Evolutionary conservation across 345 rosid genomes (phyloP), one percentile per base, ranked within the genome.

Genomic region (Cardamine resedifolia): DNA sequence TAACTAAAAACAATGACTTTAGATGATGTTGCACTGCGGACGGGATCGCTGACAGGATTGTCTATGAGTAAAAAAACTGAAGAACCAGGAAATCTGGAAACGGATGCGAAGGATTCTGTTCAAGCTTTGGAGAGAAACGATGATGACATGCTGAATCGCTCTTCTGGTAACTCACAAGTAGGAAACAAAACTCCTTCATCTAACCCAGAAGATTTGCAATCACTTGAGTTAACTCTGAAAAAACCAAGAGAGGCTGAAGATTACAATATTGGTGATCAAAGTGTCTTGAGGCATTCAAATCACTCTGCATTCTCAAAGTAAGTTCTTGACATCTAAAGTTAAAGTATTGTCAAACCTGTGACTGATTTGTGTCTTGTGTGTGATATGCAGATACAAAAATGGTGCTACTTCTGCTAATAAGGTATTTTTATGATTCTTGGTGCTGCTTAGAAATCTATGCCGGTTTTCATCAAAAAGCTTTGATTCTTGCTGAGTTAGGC

Each of bases 221-320:
- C 86, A 20, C 76, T 75, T 41, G 85, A 86, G 72, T 82, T 70
- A 53, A 82, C 78, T 66, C 68, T 83, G 51, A 83, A 71, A 74
- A 78, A 84, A 76, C 56, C 64, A 28, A 77, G 74, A 71, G 84
- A 85, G 39, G 80, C 21, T 48, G 81, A 70, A 21, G 81, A 53
- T 68, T 41, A 79, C 62, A 76, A 74, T 55, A 65, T 52, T 24
- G 81, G 81, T 64, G 89, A 85, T 30, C 81, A 39, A 70, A 85
- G 80, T 71, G 79, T 79, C 72, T 61, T 91, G 75, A 82, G 83
- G 73, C 95, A 85, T 73, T 91, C 90, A 39, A 80, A 80, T 80
- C 79, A 78, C 30, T 91, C 95, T 72, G 89, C 92, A 39, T 88
- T 88, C 83, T 88, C 89, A 36, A 91, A 85, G 97, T 88, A 82